Conservation (phyloP, 2,329 filamentous ascomycete species). For the Fusarium veterinarium region DNA sequence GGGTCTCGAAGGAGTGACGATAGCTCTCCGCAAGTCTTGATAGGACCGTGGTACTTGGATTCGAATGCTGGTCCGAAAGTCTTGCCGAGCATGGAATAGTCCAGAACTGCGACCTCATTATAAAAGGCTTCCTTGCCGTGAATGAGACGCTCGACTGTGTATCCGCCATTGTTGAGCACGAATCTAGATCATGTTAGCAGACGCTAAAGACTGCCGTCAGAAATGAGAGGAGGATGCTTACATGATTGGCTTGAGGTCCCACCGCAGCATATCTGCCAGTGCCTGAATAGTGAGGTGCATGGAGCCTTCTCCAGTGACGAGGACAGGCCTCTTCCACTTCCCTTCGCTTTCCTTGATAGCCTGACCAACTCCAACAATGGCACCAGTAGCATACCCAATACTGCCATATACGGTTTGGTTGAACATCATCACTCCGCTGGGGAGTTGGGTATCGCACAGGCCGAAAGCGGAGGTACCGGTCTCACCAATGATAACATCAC, state of each 20-base stretch:
- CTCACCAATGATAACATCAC: neutral
- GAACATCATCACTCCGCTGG: neutral
- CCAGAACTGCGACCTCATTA: neutral
- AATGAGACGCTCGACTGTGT: neutral
- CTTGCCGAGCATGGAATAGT: neutral
- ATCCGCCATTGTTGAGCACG: neutral
- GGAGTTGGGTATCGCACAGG: neutral
- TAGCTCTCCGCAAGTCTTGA: neutral
- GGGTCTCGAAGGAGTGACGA: neutral
- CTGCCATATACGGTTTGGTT: neutral
- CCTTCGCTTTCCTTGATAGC: neutral
- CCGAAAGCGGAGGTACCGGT: neutral
- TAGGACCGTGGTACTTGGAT: neutral
- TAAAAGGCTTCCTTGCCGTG: neutral
- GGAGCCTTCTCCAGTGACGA: neutral
- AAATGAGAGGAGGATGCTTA: neutral
- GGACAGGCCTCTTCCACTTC: neutral
- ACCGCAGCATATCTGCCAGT: neutral
- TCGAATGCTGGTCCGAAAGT: neutral
- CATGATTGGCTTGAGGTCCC: slow-evolving; percentile 5
- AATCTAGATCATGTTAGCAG: neutral
- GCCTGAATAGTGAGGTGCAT: neutral
- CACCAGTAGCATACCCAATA: neutral
- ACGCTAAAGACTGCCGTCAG: fast-evolving
- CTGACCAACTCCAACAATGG: neutral